Conservation (phyloP, 306 rosid species). For the Biancaea sappan region DNA sequence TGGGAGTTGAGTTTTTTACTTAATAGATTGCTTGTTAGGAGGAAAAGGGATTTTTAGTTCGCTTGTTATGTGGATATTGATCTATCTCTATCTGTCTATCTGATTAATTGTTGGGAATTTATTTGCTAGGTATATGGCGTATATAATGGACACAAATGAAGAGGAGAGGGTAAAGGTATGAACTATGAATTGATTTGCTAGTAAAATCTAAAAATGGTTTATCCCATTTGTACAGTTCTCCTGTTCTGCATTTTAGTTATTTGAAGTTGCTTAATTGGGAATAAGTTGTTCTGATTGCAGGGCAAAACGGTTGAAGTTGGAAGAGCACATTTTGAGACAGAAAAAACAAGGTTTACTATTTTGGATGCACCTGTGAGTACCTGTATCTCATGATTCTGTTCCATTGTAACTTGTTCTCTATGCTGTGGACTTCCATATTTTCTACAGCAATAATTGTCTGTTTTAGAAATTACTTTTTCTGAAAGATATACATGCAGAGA, state of each 20-base stretch:
- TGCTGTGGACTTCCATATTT: slow-evolving; percentile 4
- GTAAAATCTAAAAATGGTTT: slow-evolving; percentile 2
- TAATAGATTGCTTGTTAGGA: background rate
- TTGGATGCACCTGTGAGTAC: slow-evolving; percentile 97
- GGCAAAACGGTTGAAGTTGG: slow-evolving; percentile 99
- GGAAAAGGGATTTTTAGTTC: background rate
- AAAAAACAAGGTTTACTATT: slow-evolving; percentile 83
- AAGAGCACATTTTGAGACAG: slow-evolving; percentile 97
- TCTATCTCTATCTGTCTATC: background rate
- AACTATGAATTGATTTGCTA: background rate
- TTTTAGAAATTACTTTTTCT: slow-evolving; percentile 20
- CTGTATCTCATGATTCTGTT: slow-evolving; percentile 25
- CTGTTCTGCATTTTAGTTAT: background rate
- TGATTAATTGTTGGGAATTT: slow-evolving; percentile 27
- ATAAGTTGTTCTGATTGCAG: slow-evolving; percentile 47
- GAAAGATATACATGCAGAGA: background rate
- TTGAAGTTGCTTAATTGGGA: slow-evolving; percentile 19
- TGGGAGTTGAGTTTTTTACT: background rate
- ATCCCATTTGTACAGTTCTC: slow-evolving; percentile 20
- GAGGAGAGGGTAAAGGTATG: slow-evolving; percentile 94
- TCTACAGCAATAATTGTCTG: background rate
- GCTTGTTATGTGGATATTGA: slow-evolving; percentile 12
- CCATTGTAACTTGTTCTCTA: background rate
- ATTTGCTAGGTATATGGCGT: slow-evolving; percentile 93
- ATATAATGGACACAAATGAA: slow-evolving; percentile 98